Conservation (phyloP, 1,284 basidiomycete genomes). For the Singerocomus inundabilis region DNA sequence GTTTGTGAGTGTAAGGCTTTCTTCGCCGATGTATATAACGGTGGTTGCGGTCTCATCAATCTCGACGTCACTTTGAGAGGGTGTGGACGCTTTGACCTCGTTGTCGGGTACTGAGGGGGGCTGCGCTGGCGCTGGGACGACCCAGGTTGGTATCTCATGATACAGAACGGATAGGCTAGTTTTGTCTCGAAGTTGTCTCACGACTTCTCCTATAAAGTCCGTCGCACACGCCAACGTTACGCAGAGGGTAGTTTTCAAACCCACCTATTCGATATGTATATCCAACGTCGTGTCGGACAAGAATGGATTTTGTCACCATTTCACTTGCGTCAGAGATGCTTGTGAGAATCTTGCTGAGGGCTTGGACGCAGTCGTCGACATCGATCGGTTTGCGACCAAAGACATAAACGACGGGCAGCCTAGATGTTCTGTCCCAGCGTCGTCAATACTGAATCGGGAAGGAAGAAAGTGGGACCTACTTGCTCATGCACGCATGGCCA, state of each 20-base stretch:
- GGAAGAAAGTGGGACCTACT: slow-evolving; percentile 46
- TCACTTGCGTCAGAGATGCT: slow-evolving; percentile 6
- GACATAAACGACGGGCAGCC: slow-evolving; percentile 83
- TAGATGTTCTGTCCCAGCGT: slow-evolving; percentile 55
- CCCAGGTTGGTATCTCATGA: slow-evolving; percentile 16
- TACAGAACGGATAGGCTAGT: slow-evolving; percentile 17
- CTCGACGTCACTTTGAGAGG: background rate
- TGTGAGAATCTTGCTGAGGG: slow-evolving; percentile 40
- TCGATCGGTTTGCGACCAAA: slow-evolving; percentile 71
- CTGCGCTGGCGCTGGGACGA: slow-evolving; percentile 16
- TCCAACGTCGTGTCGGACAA: slow-evolving; percentile 79
- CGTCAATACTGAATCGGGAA: background rate
- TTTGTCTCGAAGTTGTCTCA: slow-evolving; percentile 31
- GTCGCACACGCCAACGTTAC: background rate
- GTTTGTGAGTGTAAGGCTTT: slow-evolving; percentile 83
- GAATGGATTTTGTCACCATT: slow-evolving; percentile 28
- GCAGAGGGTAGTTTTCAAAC: slow-evolving; percentile 5
- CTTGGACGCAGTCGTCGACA: slow-evolving; percentile 46
- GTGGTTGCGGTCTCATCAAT: slow-evolving; percentile 19
- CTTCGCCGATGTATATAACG: slow-evolving; percentile 83
- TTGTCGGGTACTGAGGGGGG: background rate
- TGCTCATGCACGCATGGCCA: slow-evolving; percentile 93
- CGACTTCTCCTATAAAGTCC: slow-evolving; percentile 36
- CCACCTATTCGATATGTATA: slow-evolving; percentile 73
- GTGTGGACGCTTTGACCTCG: background rate